Base-by-base conservation (phyloP, 352 stramenopile genomes). In the Phytophthora megakarya region DNA sequence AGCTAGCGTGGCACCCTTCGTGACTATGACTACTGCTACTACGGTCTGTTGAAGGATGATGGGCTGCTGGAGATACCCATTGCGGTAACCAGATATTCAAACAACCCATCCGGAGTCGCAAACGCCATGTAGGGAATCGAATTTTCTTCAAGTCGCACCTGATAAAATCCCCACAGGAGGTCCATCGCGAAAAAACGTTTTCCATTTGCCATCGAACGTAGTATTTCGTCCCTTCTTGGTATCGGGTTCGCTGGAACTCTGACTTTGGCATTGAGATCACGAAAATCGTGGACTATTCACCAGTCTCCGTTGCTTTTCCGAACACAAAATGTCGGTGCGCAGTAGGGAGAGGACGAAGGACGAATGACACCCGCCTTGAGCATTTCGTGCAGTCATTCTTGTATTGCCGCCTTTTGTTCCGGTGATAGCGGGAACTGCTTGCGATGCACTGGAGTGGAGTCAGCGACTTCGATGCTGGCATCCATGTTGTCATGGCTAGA, bases 231-330 rank as follows among this genome's bases (percentile, higher is more conserved):
- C 23, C 60, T 67, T 6, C 39, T 26, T 5, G 40, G 58, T 6
- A 54, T 65, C 2, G 58, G 58, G 12, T 47, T 60, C 0, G 58
- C 32, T 13, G 40, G 40, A 16, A 67, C 49, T 0, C 7, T 18
- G 15, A 61, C 8, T 9, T 55, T 49, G 5, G 49, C 8, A 15
- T 56, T 56, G 0, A 61, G 9, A 0, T 23, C 59, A 5, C 42
- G 49, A 13, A 49, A 52, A 16, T 61, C 42, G 25, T 67, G 59
- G 0, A 61, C 59, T 3, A 67, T 67, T 4, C 59, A 35, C 59
- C 32, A 67, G 6, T 51, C 43, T 13, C 32, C 40, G 1, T 3
- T 10, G 2, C 18, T 46, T 21, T 67, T 61, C 1, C 48, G 47
- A 3, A 61, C 59, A 5, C 59, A 61, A 22, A 67, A 61, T 3